phyloP scores from a whole-genome alignment of 2,329 filamentous ascomycete genomes.

The Penicillium crustosum region DNA sequence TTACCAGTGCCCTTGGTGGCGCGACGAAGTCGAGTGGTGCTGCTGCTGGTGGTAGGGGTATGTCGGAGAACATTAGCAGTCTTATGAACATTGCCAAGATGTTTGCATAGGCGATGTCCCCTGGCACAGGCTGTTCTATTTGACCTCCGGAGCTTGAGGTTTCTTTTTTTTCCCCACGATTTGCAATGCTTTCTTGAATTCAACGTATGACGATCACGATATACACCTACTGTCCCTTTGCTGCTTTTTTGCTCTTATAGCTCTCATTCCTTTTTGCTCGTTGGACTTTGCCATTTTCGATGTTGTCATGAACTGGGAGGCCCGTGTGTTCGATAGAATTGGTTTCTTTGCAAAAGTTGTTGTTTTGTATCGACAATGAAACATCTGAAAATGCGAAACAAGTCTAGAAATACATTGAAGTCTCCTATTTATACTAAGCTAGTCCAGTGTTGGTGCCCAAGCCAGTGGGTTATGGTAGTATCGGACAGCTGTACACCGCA shows the following conservation, averaged over 20 bases:
- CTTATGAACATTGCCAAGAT: conserved; percentile 40
- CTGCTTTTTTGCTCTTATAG: conserved; percentile 6
- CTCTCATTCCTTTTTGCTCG: conserved; percentile 2
- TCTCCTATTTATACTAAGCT: neutral
- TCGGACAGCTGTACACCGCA: neutral
- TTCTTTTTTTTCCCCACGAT: neutral
- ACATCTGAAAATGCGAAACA: neutral
- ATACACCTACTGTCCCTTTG: conserved; percentile 14
- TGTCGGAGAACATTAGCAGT: conserved; percentile 33
- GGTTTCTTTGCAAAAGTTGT: conserved; percentile 5
- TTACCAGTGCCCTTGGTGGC: conserved; percentile 47
- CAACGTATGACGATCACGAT: conserved; percentile 24
- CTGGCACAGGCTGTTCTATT: neutral
- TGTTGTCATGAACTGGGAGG: conserved; percentile 17
- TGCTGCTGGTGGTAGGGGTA: conserved; percentile 27
- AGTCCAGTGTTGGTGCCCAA: conserved; percentile 7
- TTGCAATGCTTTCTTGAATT: neutral
- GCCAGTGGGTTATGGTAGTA: neutral
- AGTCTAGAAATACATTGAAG: neutral
- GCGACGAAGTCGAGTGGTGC: conserved; percentile 19
- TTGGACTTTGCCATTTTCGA: conserved; percentile 11
- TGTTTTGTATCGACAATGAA: neutral
- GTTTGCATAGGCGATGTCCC: conserved; percentile 28
- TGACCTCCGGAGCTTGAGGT: neutral
- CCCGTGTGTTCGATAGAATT: conserved; percentile 15